phyloP scores from a whole-genome alignment of 345 rosid species.

The Populus pruinosa region DNA sequence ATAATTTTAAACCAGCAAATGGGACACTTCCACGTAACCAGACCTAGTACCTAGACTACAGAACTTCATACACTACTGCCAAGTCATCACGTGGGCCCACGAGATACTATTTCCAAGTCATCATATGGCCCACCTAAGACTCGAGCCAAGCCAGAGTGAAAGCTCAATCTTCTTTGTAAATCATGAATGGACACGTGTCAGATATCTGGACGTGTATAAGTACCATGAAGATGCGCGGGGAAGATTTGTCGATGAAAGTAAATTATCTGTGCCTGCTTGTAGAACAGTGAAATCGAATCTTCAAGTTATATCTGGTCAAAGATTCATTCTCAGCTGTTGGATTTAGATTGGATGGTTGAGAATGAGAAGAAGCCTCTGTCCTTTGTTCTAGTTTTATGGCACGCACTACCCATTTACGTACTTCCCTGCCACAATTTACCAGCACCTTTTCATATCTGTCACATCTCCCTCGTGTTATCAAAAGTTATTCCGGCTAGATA shows the following conservation, averaged over 20 bases:
- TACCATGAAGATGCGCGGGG: slow-evolving; percentile 19
- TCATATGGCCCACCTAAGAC: too few species aligned
- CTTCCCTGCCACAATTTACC: neutral
- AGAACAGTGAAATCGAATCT: slow-evolving; percentile 26
- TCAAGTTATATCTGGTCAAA: slow-evolving; percentile 28
- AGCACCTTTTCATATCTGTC: neutral
- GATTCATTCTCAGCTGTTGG: slow-evolving; percentile 37
- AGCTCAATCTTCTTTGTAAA: neutral
- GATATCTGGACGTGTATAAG: slow-evolving; percentile 2
- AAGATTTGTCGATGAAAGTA: slow-evolving; percentile 15
- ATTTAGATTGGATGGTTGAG: slow-evolving; percentile 42
- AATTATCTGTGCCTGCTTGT: neutral
- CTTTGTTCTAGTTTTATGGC: slow-evolving; percentile 11
- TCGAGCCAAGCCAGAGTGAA: neutral
- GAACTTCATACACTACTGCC: slow-evolving; percentile 25
- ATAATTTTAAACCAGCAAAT: neutral
- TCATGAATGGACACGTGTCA: slow-evolving; percentile 24
- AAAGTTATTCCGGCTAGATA: too few species aligned
- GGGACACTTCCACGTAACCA: slow-evolving; percentile 2
- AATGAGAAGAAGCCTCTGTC: slow-evolving; percentile 7
- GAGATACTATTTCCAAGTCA: too few species aligned
- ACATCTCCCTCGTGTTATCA: too few species aligned
- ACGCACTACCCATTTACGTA: slow-evolving; percentile 1
- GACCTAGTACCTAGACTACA: neutral
- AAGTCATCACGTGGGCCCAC: slow-evolving; percentile 2